Percentiles rank a stretch among this genome's conserved stretches.
phyloP scores from a whole-genome alignment of 805 yeast genomes.

The Metschnikowia kofuensis region DNA sequence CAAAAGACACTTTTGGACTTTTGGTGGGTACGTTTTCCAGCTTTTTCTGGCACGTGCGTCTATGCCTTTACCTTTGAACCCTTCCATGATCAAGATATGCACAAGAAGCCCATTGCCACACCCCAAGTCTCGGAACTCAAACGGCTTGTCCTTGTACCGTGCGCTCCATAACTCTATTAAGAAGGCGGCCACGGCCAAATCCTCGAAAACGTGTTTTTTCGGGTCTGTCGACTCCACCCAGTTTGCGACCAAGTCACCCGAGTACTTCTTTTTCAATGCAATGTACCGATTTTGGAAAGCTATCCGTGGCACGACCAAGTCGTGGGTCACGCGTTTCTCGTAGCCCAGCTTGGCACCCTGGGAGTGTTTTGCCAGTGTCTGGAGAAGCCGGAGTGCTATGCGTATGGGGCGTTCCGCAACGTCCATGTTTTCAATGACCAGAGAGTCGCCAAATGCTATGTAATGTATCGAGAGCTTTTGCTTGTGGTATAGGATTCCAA shows the following conservation, averaged over 20 bases:
- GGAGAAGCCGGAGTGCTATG: conserved; percentile 75
- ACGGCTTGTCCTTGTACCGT: conserved; percentile 41
- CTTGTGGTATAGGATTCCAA: conserved; percentile 59
- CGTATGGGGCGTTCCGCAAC: conserved; percentile 65
- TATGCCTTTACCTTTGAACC: conserved; percentile 77
- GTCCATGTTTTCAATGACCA: conserved; percentile 23
- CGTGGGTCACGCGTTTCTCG: conserved; percentile 85
- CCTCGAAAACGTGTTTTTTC: conserved; percentile 93
- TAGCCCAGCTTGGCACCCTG: conserved; percentile 82
- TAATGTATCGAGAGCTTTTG: conserved; percentile 68
- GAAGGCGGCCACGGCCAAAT: conserved; percentile 92
- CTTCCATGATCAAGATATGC: conserved; percentile 71
- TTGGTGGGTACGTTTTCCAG: conserved; percentile 74
- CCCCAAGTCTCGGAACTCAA: conserved; percentile 84
- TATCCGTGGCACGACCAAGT: conserved; percentile 76
- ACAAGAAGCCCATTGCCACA: conserved; percentile 93
- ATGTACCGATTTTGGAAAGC: conserved; percentile 82
- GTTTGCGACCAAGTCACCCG: conserved; percentile 65
- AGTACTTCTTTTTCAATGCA: conserved; percentile 75
- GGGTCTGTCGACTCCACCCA: conserved; percentile 98
- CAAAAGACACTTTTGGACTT: conserved; percentile 52
- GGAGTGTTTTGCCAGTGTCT: conserved; percentile 82
- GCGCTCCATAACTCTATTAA: conserved; percentile 80
- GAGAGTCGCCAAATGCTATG: conserved; percentile 48
- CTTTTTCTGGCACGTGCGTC: conserved; percentile 90